phyloP scores from a whole-genome alignment of 495 filamentous ascomycete species.

The Hamigera avellanea region DNA sequence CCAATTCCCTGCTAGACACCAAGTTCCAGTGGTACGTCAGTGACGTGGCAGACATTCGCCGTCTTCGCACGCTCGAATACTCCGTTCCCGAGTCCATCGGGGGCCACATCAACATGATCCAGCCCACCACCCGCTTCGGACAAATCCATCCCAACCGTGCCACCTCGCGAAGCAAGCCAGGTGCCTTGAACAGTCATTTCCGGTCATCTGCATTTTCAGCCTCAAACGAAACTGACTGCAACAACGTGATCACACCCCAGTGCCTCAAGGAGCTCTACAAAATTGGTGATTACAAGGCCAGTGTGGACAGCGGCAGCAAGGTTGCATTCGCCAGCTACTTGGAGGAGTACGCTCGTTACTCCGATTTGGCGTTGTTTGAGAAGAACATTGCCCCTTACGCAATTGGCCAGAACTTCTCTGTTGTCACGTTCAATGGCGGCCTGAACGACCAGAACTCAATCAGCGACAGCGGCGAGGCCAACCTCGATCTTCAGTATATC shows the following conservation, averaged over 20 bases:
- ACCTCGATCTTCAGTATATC: slow-evolving; percentile 66
- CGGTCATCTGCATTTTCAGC: slow-evolving; percentile 8
- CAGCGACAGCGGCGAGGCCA: slow-evolving; percentile 50
- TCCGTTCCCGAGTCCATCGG: slow-evolving; percentile 42
- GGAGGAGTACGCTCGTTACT: slow-evolving; percentile 51
- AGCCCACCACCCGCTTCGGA: slow-evolving; percentile 47
- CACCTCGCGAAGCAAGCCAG: slow-evolving; percentile 19
- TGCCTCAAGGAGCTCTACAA: slow-evolving; percentile 53
- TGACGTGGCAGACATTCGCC: slow-evolving; percentile 21
- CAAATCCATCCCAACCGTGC: slow-evolving; percentile 28
- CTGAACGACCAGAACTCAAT: slow-evolving; percentile 38
- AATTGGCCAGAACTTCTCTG: slow-evolving; percentile 49
- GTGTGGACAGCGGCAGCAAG: slow-evolving; percentile 24
- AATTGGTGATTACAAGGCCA: slow-evolving; percentile 38
- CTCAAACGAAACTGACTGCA: slow-evolving; percentile 21
- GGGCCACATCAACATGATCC: slow-evolving; percentile 37
- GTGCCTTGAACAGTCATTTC: slow-evolving; percentile 9
- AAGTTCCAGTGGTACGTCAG: slow-evolving; percentile 45
- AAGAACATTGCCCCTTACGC: slow-evolving; percentile 40
- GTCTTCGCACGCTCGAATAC: slow-evolving; percentile 49
- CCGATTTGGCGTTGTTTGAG: slow-evolving; percentile 47
- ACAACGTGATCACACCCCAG: slow-evolving; percentile 40
- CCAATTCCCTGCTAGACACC: slow-evolving; percentile 43
- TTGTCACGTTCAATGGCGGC: slow-evolving; percentile 47
- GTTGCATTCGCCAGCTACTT: slow-evolving; percentile 59